Percentiles rank a stretch among this genome's conserved stretches.
Conservation (phyloP, 345 rosid genomes). For the Eucalyptus grandis region DNA sequence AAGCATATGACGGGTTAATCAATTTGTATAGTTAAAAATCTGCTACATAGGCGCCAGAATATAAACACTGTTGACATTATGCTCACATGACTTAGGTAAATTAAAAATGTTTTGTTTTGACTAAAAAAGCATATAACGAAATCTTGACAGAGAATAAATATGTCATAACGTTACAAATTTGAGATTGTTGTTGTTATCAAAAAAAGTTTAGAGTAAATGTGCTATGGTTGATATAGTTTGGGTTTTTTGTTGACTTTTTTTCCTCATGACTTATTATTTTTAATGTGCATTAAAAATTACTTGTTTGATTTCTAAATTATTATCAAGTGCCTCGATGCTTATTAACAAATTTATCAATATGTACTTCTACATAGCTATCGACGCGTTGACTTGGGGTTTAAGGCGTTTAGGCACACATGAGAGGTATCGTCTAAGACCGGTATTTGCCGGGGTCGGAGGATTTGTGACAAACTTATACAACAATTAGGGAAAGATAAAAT, state of each 20-base stretch:
- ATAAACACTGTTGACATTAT: too few relatives aligned
- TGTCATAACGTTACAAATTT: neutral
- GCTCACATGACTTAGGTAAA: too few relatives aligned
- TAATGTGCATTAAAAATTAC: neutral
- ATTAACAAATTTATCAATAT: neutral
- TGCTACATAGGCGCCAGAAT: rapidly evolving
- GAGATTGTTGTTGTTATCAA: rapidly evolving
- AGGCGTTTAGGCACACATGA: neutral
- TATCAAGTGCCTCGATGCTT: neutral
- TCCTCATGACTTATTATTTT: neutral
- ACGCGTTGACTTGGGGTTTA: neutral
- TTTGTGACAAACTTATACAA: neutral
- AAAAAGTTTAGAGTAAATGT: neutral
- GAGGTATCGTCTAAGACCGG: neutral
- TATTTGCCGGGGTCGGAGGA: neutral
- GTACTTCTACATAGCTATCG: neutral
- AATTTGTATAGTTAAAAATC: too few relatives aligned
- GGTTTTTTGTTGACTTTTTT: neutral
- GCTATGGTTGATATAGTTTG: rapidly evolving
- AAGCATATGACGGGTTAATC: too few relatives aligned
- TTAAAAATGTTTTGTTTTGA: too few relatives aligned
- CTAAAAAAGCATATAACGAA: too few relatives aligned
- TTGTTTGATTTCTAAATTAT: neutral
- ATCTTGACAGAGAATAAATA: neutral
- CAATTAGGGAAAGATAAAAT: neutral